These are phyloP conservation scores for Rhizophagus sp. DNA, from an alignment of 192 early-diverging fungal species.

Conservation along the genomic window DNA sequence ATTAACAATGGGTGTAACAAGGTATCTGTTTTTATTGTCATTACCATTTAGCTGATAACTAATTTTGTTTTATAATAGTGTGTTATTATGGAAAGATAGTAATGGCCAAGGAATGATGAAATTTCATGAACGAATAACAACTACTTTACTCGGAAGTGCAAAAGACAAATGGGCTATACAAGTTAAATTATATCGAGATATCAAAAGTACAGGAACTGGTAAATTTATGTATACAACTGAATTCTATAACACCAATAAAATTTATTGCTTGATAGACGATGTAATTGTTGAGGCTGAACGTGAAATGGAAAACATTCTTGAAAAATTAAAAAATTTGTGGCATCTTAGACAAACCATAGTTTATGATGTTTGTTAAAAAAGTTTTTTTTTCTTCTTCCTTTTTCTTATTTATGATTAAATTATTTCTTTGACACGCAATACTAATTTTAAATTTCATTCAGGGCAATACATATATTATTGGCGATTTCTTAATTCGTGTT, in stretches of 20 bases:
- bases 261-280: conserved; percentile 48
- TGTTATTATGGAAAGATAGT: background rate
- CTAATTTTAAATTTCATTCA: background rate
- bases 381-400: background rate
- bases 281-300: conserved; percentile 46
- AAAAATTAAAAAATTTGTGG: conserved; percentile 46
- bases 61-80: background rate
- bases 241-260: background rate
- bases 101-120: background rate
- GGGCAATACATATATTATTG: background rate
- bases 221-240: background rate
- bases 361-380: conserved; percentile 35
- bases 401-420: too few relatives aligned
- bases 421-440: background rate
- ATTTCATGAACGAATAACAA: conserved; percentile 4
- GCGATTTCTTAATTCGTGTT: conserved; percentile 22
- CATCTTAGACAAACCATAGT: conserved; percentile 35
- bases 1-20: background rate
- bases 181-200: conserved; percentile 6
- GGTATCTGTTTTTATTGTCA: background rate
- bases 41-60: background rate
- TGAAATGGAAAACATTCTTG: conserved; percentile 43
- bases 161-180: background rate
- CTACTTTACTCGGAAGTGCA: background rate
- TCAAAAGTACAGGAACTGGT: background rate